Percentiles rank a stretch among this genome's conserved stretches.
These are phyloP conservation scores for Sphagnum magellanicum DNA, from an alignment of 228 moss, liverwort and hornwort genomes.

Conservation along the genomic window DNA sequence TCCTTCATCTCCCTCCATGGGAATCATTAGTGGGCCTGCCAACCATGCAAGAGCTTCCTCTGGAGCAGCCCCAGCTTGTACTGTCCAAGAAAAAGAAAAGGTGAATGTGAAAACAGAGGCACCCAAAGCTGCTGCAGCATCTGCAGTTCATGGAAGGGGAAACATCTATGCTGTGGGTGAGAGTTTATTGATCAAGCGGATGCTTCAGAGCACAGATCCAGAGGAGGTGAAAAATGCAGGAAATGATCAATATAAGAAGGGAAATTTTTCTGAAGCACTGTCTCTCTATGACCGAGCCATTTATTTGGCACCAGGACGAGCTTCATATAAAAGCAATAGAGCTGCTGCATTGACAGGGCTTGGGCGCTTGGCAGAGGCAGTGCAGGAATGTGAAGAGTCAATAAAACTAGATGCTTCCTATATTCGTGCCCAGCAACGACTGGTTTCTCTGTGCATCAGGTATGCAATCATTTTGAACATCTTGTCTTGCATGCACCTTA, in stretches of 20 bases:
- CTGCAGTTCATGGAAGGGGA: conserved; percentile 13
- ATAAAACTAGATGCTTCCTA: conserved; percentile 56
- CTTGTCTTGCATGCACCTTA: too few species aligned
- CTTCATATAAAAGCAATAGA: conserved; percentile 69
- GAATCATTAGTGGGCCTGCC: conserved; percentile 43
- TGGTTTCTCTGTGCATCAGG: conserved; percentile 77
- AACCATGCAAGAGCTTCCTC: conserved; percentile 24
- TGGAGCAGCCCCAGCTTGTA: conserved; percentile 19
- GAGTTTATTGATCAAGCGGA: conserved; percentile 43
- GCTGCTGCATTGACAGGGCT: conserved; percentile 82
- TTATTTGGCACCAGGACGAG: conserved; percentile 61
- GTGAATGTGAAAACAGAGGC: conserved; percentile 27
- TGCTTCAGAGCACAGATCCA: conserved; percentile 52
- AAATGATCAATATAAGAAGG: conserved; percentile 84
- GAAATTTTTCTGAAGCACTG: conserved; percentile 77
- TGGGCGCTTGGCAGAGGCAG: conserved; percentile 61
- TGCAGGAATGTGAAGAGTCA: conserved; percentile 66
- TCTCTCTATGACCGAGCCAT: conserved; percentile 79
- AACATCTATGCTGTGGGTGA: conserved; percentile 45
- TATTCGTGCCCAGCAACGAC: conserved; percentile 72
- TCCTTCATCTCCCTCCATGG: conserved; percentile 14
- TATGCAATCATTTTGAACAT: conserved; percentile 5
- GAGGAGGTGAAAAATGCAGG: conserved; percentile 76
- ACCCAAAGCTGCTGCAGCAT: conserved; percentile 24
- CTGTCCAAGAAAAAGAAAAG: conserved; percentile 2